Conservation (phyloP, 148 eudicot species). For the Nepenthes gracilis region DNA sequence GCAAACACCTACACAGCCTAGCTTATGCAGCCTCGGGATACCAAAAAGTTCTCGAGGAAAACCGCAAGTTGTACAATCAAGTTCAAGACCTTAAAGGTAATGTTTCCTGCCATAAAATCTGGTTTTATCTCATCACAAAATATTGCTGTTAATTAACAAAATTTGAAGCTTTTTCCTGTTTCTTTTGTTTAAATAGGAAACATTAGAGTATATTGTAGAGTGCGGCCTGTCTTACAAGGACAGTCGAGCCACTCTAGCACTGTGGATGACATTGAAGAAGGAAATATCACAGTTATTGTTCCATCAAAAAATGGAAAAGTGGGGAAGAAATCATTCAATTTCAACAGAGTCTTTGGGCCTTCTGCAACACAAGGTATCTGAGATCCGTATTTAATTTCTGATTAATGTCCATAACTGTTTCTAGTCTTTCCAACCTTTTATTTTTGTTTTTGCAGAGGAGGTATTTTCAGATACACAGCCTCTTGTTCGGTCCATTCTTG, state of each 20-base stretch:
- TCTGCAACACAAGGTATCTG: slow-evolving; percentile 73
- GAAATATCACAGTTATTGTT: slow-evolving; percentile 38
- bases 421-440: background rate
- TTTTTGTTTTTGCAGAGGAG: slow-evolving; percentile 45
- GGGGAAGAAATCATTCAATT: slow-evolving; percentile 66
- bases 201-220: slow-evolving; percentile 92
- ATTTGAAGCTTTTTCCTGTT: background rate
- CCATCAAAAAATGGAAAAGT: slow-evolving; percentile 60
- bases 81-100: slow-evolving; percentile 95
- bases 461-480: slow-evolving; percentile 89
- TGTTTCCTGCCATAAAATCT: background rate
- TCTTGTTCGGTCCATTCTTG: slow-evolving; percentile 85
- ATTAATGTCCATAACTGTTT: background rate
- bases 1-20: slow-evolving; percentile 45
- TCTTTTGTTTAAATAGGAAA: slow-evolving; percentile 36
- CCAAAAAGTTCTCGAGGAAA: slow-evolving; percentile 81
- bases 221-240: slow-evolving; percentile 87
- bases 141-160: background rate
- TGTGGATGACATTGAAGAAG: slow-evolving; percentile 58
- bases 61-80: slow-evolving; percentile 81
- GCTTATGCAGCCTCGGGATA: slow-evolving; percentile 78
- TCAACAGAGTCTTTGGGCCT: slow-evolving; percentile 81
- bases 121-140: background rate
- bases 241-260: slow-evolving; percentile 31
- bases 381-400: background rate